Evolutionary conservation across 129 eudicot species (phyloP), one percentile per base, ranked within the genome.

Genomic region (Flaveria ramosissima): DNA sequence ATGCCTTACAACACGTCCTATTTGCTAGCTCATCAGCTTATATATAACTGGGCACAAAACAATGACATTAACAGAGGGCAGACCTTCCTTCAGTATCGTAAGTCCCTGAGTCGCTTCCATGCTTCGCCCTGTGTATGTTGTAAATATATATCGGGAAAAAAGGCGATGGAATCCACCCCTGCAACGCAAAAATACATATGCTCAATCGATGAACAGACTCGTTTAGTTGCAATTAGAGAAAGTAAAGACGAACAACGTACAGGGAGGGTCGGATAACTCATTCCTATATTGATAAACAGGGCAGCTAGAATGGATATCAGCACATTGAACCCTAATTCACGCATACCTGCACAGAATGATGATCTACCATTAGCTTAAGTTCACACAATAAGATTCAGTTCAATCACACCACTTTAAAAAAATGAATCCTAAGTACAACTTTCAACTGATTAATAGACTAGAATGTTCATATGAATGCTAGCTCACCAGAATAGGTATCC

Each of bases 11-110:
- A 36, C 41, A 36, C 41, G 41, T 36, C 41, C 41, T 6, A 6
- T 36, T 36, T 1, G 6, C 41, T 0, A 36, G 41, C 41, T 36
- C 41, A 36, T 5, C 41, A 36, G 7, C 8, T 5, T 0, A 5
- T 36, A 36, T 36, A 36, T 36, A 36, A 36, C 41, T 0, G 41
- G 41, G 36, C 36, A 30, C 36, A 30, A 30, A 36, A 36, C 41
- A 36, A 36, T 0, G 41, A 1, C 41, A 36, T 36, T 36, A 0
- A 36, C 1, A 5, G 6, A 42, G 30, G 6, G 36, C 27, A 8
- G 19, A 93, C 98, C 98, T 90, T 82, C 98, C 98, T 81, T 93
- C 97, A 0, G 84, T 84, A 61, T 93, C 98, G 9, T 85, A 90
- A 16, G 89, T 83, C 66, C 79, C 88, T 1, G 97, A 27, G 71